A percentile compares a stretch with the other conserved stretches of the same genome.
Evolutionary conservation across 2,329 filamentous ascomycete species (phyloP).

Genomic region (Trichoderma aggressivum): DNA sequence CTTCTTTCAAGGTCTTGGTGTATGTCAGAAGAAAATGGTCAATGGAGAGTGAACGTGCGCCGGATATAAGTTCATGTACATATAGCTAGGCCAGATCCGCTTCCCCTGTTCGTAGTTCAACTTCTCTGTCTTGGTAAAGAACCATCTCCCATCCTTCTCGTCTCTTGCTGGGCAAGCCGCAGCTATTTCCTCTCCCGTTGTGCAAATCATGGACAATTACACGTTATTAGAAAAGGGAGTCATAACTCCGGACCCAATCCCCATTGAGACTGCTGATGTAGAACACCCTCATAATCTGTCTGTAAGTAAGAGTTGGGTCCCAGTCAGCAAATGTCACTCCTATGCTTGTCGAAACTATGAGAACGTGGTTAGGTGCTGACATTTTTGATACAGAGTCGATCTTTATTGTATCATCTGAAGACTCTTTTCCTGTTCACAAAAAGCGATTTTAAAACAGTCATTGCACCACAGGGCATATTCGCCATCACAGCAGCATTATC

Average conservation of each 20-base stretch:
- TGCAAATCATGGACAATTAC: background rate
- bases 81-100: background rate
- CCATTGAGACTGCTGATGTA: background rate
- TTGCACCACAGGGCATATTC: constrained; percentile 31
- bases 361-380: background rate
- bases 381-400: background rate
- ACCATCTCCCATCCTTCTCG: no score
- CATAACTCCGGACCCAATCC: background rate
- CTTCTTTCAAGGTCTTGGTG: background rate
- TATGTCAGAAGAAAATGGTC: background rate
- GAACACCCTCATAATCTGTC: background rate
- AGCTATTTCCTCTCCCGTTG: background rate
- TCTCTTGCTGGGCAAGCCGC: background rate
- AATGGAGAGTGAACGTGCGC: background rate
- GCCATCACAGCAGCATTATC: constrained; percentile 20
- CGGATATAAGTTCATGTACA: background rate
- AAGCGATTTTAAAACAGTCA: constrained; percentile 34
- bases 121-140: background rate
- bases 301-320: background rate
- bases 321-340: background rate
- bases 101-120: background rate
- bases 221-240: background rate
- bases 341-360: background rate
- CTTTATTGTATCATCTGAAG: constrained; percentile 20
- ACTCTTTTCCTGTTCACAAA: constrained; percentile 31